phyloP scores from a whole-genome alignment of 805 yeast genomes.

The Candida wancherniae region DNA sequence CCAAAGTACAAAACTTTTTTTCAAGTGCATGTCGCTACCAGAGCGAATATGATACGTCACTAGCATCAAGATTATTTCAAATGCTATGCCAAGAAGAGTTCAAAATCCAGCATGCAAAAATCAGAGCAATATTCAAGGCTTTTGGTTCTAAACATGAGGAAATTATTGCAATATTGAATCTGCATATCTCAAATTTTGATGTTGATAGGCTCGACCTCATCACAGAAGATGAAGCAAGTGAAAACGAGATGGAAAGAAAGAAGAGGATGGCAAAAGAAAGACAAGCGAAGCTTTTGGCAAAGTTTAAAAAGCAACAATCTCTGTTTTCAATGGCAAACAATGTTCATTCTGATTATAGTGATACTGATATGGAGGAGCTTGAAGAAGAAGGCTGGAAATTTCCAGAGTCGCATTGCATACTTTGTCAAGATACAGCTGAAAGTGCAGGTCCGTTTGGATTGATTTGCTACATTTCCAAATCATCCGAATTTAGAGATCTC shows the following conservation, averaged over 20 bases:
- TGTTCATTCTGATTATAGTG: conserved; percentile 29
- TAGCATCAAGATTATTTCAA: conserved; percentile 33
- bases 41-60: conserved; percentile 32
- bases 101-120: conserved; percentile 45
- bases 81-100: conserved; percentile 40
- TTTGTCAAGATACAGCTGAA: conserved; percentile 73
- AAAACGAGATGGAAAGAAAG: conserved; percentile 50
- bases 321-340: conserved; percentile 59
- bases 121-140: conserved; percentile 48
- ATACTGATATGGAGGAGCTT: conserved; percentile 39
- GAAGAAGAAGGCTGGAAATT: conserved; percentile 52
- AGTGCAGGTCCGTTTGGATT: conserved; percentile 70
- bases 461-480: conserved; percentile 55
- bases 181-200: conserved; percentile 23
- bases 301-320: conserved; percentile 73
- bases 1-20: too few species aligned
- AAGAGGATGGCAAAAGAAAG: conserved; percentile 66
- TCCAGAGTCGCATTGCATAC: conserved; percentile 71
- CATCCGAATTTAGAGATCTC: conserved; percentile 57
- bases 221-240: conserved; percentile 14
- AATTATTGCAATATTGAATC: conserved; percentile 17
- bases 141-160: conserved; percentile 23
- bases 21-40: too few species aligned
- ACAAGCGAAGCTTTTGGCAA: conserved; percentile 67
- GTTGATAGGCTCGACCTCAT: conserved; percentile 17